Evolutionary conservation across 2,329 filamentous ascomycete species (phyloP).

Genomic region (Colletotrichum agaves): DNA sequence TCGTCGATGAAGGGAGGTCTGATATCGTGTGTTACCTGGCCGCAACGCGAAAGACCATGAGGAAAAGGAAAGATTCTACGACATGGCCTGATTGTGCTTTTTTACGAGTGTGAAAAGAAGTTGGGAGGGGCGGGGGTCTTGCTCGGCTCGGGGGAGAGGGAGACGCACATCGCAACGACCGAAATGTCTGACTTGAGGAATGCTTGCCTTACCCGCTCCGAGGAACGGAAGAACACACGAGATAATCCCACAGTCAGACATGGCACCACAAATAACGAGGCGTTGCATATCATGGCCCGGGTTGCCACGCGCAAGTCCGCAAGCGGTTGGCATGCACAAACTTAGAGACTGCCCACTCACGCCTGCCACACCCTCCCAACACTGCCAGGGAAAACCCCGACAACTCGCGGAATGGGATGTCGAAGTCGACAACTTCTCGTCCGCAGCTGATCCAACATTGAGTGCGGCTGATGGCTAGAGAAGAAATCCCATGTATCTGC

Average conservation of each 20-base stretch:
- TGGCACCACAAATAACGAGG: slow-evolving; percentile 4
- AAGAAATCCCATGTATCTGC: background rate
- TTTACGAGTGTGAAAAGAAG: background rate
- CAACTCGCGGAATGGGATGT: slow-evolving; percentile 13
- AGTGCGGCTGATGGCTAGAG: slow-evolving; percentile 15
- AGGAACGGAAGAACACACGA: background rate
- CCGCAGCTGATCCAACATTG: slow-evolving; percentile 14
- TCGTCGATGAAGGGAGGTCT: slow-evolving; percentile 27
- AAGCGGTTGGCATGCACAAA: slow-evolving; percentile 25
- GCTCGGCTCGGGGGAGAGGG: slow-evolving; percentile 11
- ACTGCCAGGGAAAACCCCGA: slow-evolving; percentile 12
- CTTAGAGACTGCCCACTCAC: background rate
- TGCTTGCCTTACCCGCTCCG: background rate
- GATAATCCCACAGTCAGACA: background rate
- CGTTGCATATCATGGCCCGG: background rate
- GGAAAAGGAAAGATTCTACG: background rate
- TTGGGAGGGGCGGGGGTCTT: background rate
- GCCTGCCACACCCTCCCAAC: background rate
- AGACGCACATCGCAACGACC: slow-evolving; percentile 15
- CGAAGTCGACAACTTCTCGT: background rate
- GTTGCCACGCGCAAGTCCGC: slow-evolving; percentile 16
- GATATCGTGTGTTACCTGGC: background rate
- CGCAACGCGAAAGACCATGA: background rate
- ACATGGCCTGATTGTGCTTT: background rate
- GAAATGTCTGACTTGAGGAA: slow-evolving; percentile 28